A percentile compares a stretch with the other conserved stretches of the same genome.
phyloP scores from a whole-genome alignment of 2,329 filamentous ascomycete genomes.

The Trichoderma koningii region DNA sequence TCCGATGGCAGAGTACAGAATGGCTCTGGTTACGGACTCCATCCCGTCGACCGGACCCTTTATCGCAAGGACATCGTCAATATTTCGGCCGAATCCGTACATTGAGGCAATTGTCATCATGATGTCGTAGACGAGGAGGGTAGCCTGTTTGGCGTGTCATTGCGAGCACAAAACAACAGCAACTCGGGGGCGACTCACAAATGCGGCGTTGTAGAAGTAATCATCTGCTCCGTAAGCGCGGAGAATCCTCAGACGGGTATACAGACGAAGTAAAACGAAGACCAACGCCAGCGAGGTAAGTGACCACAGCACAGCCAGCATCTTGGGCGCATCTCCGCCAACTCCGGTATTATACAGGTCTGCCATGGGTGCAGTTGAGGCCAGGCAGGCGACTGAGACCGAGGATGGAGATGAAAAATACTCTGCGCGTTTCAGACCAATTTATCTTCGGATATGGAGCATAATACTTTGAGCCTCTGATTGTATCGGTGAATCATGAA shows the following conservation, averaged over 20 bases:
- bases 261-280: background rate
- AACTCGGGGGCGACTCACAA: background rate
- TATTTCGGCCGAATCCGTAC: background rate
- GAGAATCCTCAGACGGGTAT: background rate
- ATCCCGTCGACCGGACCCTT: background rate
- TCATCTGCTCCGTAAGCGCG: background rate
- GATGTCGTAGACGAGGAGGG: background rate
- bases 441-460: background rate
- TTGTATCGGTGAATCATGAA: background rate
- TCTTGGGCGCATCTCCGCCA: conserved; percentile 7
- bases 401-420: background rate
- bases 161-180: background rate
- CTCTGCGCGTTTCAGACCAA: too few relatives aligned
- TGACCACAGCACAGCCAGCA: conserved; percentile 3
- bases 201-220: background rate
- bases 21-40: conserved; percentile 3
- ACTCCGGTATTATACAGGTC: background rate
- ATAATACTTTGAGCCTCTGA: background rate
- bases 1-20: background rate
- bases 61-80: background rate
- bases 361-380: background rate
- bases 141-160: background rate
- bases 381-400: background rate
- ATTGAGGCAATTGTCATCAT: background rate
- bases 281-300: conserved; percentile 1